Conservation (phyloP, 345 rosid genomes). For the Rhodamnia argentea region DNA sequence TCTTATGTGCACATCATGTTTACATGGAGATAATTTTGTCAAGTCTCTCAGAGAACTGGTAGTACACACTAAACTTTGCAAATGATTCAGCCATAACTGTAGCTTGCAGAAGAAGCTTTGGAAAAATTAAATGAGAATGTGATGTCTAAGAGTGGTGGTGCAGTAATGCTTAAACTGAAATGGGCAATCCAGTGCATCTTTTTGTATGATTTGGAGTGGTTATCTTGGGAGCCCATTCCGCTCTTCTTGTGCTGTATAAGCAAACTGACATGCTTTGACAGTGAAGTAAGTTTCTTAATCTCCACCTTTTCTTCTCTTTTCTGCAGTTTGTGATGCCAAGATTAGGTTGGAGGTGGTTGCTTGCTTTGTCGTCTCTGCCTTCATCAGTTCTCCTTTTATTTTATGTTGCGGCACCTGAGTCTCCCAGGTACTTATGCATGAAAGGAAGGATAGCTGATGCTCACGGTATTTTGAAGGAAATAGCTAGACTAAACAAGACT, state of each 20-base stretch:
- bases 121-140: background rate
- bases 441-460: constrained; percentile 69
- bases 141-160: background rate
- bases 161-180: background rate
- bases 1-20: background rate
- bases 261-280: background rate
- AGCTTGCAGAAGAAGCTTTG: background rate
- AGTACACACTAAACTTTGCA: background rate
- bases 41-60: background rate
- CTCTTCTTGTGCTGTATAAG: background rate
- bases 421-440: constrained; percentile 74
- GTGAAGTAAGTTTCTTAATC: background rate
- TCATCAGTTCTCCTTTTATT: constrained; percentile 67
- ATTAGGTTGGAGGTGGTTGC: constrained; percentile 91
- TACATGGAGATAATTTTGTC: background rate
- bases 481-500: constrained; percentile 44
- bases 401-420: constrained; percentile 63
- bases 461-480: constrained; percentile 42
- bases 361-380: constrained; percentile 67
- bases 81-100: background rate
- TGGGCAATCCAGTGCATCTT: background rate
- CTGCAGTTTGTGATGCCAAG: constrained; percentile 81
- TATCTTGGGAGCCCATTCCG: background rate
- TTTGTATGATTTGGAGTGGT: background rate
- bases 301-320: background rate